phyloP scores from a whole-genome alignment of 164 flowering plant genomes.

The Malania oleifera region DNA sequence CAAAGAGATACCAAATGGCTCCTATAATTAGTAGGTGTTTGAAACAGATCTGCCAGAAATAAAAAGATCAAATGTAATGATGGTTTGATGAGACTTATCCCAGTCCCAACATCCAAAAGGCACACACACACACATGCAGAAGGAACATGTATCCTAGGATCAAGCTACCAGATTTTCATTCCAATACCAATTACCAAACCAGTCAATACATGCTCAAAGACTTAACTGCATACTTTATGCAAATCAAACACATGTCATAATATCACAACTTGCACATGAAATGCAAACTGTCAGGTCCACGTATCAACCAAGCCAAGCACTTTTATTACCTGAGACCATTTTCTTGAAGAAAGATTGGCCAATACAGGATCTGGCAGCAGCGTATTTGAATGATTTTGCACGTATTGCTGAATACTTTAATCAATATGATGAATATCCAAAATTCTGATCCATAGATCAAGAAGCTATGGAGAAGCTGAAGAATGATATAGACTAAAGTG shows the following conservation, averaged over 20 bases:
- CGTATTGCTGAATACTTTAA: conserved; percentile 37
- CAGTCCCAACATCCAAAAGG: no score
- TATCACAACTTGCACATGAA: background rate
- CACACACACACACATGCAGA: no score
- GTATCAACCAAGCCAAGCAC: background rate
- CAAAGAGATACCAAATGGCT: no score
- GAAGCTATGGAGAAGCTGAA: conserved; percentile 45
- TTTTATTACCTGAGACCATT: conserved; percentile 48
- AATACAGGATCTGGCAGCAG: conserved; percentile 71
- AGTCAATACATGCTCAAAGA: background rate
- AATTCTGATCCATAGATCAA: conserved; percentile 29
- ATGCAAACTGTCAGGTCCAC: background rate
- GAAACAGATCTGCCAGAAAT: no score
- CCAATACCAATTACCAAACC: background rate
- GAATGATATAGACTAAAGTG: conserved; percentile 51
- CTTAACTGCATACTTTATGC: background rate
- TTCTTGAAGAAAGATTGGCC: conserved; percentile 69
- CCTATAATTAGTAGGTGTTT: no score
- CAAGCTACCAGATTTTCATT: background rate
- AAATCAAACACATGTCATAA: background rate
- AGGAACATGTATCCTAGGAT: background rate
- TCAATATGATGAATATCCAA: conserved; percentile 20
- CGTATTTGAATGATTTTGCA: conserved; percentile 51
- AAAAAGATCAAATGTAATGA: no score
- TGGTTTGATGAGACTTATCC: no score